Evolutionary conservation across 2,329 filamentous ascomycete genomes (phyloP).

Genomic region (Colletotrichum sp.): DNA sequence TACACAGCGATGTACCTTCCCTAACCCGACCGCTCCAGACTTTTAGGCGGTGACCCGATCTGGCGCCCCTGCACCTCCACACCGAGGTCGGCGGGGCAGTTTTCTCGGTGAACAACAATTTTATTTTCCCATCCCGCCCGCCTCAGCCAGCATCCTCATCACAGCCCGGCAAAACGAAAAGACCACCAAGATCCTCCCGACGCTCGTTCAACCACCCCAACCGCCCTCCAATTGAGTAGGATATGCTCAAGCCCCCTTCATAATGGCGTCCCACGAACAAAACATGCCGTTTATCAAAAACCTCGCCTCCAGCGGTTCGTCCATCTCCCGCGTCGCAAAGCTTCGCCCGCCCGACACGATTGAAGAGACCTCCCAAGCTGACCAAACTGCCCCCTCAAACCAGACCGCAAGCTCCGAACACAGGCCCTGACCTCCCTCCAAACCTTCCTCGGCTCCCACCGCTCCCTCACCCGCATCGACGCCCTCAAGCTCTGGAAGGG

Average conservation of each 20-base stretch:
- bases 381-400: background rate
- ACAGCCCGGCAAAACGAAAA: background rate
- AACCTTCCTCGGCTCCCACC: constrained; percentile 73
- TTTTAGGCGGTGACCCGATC: constrained; percentile 9
- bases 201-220: background rate
- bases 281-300: constrained; percentile 80
- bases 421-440: constrained; percentile 78
- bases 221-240: background rate
- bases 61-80: background rate
- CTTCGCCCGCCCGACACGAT: background rate
- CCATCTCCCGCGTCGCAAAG: background rate
- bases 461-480: constrained; percentile 69
- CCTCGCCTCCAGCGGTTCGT: constrained; percentile 81
- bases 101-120: constrained; percentile 22
- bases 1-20: background rate
- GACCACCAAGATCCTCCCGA: background rate
- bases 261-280: constrained; percentile 47
- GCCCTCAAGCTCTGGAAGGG: constrained; percentile 93
- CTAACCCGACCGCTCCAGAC: background rate
- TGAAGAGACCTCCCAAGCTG: background rate
- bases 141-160: background rate
- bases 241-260: constrained; percentile 4
- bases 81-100: constrained; percentile 19
- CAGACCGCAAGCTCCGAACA: constrained; percentile 80
- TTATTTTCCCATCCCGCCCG: constrained; percentile 16